Conservation (phyloP, 2,329 filamentous ascomycete genomes). For the Leptographium galeiforme region DNA sequence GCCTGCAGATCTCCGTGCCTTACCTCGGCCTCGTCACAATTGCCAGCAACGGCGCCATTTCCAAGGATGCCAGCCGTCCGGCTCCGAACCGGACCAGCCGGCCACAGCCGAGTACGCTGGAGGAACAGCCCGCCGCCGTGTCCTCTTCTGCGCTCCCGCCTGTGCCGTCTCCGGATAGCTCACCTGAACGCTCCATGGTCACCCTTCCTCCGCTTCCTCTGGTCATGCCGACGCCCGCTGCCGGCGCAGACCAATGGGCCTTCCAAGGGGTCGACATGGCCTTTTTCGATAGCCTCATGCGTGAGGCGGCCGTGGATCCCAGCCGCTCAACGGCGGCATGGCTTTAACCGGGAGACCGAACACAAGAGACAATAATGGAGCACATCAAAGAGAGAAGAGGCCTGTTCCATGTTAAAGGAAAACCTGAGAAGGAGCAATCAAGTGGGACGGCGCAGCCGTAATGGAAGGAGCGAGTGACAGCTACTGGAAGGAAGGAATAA, state of each 20-base stretch:
- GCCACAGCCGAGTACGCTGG: neutral
- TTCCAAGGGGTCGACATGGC: constrained; percentile 22
- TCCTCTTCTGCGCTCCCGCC: neutral
- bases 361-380: no score
- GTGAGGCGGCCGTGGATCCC: neutral
- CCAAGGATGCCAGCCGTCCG: constrained; percentile 2
- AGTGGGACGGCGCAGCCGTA: no score
- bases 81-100: no score
- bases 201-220: neutral
- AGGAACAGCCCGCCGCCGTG: no score
- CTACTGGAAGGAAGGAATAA: no score
- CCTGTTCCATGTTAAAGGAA: no score
- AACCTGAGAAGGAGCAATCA: no score
- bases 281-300: constrained; percentile 17
- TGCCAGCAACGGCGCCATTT: constrained; percentile 7
- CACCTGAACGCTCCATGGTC: neutral
- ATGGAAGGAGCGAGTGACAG: no score
- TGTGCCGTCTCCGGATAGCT: neutral
- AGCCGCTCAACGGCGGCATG: neutral
- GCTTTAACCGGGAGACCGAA: no score
- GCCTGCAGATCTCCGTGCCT: constrained; percentile 24
- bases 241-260: constrained; percentile 18
- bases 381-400: no score
- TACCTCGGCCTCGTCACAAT: constrained; percentile 28
- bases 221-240: constrained; percentile 6